Evolutionary conservation across 352 stramenopile genomes (phyloP).

Genomic region (Globisporangium takayamanum): DNA sequence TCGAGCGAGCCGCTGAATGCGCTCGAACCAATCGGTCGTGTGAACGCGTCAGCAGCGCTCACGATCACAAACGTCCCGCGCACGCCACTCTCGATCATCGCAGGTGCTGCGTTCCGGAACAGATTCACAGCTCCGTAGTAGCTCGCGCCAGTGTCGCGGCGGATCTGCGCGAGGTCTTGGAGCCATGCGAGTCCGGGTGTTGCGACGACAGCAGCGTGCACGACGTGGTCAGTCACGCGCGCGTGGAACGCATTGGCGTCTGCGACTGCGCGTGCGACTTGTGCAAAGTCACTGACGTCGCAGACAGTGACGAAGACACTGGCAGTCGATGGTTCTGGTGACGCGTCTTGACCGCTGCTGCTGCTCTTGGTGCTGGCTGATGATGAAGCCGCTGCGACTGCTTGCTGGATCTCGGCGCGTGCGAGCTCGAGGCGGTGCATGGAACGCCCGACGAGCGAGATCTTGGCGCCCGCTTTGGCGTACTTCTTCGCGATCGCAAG

Average conservation of each 20-base stretch:
- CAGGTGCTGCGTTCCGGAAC: conserved; percentile 41
- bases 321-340: neutral
- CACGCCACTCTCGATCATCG: conserved; percentile 48
- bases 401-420: conserved; percentile 6
- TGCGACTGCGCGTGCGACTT: conserved; percentile 32
- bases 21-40: conserved; percentile 80
- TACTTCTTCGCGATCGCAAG: conserved; percentile 65
- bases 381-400: no score
- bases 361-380: neutral
- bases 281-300: conserved; percentile 30
- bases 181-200: conserved; percentile 42
- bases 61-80: conserved; percentile 32
- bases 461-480: conserved; percentile 32
- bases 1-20: conserved; percentile 88
- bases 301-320: conserved; percentile 31
- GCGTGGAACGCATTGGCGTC: conserved; percentile 52
- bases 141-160: conserved; percentile 45
- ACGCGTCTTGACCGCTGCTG: neutral
- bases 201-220: conserved; percentile 33
- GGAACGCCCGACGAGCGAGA: conserved; percentile 11
- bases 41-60: conserved; percentile 38
- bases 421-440: conserved; percentile 7
- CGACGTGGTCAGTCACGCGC: conserved; percentile 52
- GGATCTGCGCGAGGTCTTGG: conserved; percentile 39
- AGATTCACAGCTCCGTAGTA: conserved; percentile 56